Evolutionary conservation across 768 basidiomycete species (phyloP).

Genomic region (Trametes gibbosa): DNA sequence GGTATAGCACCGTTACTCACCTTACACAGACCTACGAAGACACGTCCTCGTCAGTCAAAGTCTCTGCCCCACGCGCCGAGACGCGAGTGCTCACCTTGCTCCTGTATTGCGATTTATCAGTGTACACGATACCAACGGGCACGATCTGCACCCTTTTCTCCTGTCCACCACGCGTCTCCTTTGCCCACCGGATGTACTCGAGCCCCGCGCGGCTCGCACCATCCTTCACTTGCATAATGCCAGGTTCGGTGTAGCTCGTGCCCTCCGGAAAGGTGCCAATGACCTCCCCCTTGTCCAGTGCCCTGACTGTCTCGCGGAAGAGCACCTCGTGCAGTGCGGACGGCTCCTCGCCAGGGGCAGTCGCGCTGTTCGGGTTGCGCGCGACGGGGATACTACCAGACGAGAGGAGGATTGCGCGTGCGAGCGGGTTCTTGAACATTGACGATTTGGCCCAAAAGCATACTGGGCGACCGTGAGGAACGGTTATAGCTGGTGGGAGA

Average conservation of each 20-base stretch:
- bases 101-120: constrained; percentile 91
- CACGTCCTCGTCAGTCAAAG: not conserved
- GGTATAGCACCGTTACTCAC: constrained; percentile 4
- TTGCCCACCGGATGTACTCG: constrained; percentile 78
- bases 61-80: not conserved
- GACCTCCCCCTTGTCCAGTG: constrained; percentile 69
- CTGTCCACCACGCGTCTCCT: constrained; percentile 42
- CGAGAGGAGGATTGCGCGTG: constrained; percentile 71
- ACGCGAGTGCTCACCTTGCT: constrained; percentile 60
- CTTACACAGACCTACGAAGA: constrained; percentile 59
- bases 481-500: constrained; percentile 54
- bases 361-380: constrained; percentile 47
- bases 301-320: constrained; percentile 87
- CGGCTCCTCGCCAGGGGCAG: constrained; percentile 1
- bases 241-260: constrained; percentile 88
- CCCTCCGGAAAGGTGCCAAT: constrained; percentile 96
- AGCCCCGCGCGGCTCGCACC: constrained; percentile 92
- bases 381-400: constrained; percentile 97
- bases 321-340: constrained; percentile 60
- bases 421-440: constrained; percentile 77
- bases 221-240: constrained; percentile 88
- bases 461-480: constrained; percentile 77
- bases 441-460: constrained; percentile 94
- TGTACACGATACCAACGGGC: constrained; percentile 89
- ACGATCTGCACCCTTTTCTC: constrained; percentile 46